Percentiles rank a stretch among this genome's conserved stretches.
phyloP scores from a whole-genome alignment of 345 rosid genomes.

The Eutrema japonicum region DNA sequence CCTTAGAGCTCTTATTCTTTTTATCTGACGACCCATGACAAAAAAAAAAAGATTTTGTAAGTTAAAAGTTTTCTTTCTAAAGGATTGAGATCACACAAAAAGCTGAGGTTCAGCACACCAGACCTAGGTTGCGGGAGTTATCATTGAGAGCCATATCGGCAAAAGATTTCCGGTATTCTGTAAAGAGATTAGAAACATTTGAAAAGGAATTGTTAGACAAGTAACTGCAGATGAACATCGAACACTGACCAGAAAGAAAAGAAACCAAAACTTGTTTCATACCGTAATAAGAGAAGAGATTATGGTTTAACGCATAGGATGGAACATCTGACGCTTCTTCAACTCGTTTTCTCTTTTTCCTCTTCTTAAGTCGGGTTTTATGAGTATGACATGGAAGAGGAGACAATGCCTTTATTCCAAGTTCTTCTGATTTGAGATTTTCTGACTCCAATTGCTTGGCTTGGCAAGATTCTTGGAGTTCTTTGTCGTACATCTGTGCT shows the following conservation, averaged over 20 bases:
- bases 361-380: conserved; percentile 56
- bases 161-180: conserved; percentile 60
- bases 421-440: conserved; percentile 46
- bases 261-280: conserved; percentile 35
- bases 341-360: conserved; percentile 65
- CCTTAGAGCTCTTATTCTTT: conserved; percentile 44
- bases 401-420: conserved; percentile 53
- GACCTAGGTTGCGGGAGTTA: conserved; percentile 44
- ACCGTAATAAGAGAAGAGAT: conserved; percentile 76
- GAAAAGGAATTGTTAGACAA: conserved; percentile 8
- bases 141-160: conserved; percentile 54
- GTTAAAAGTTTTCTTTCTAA: conserved; percentile 4
- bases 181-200: conserved; percentile 27
- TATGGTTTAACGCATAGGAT: conserved; percentile 56
- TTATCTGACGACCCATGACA: conserved; percentile 44
- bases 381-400: conserved; percentile 53
- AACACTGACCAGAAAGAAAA: conserved; percentile 2
- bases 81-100: conserved; percentile 9
- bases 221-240: conserved; percentile 20
- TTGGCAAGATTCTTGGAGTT: conserved; percentile 54
- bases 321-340: conserved; percentile 66
- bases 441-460: conserved; percentile 52
- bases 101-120: conserved; percentile 21
- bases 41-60: neutral
- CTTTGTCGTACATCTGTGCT: conserved; percentile 61